Conservation (phyloP, 1,284 basidiomycete genomes). For the Malassezia arunalokei region DNA sequence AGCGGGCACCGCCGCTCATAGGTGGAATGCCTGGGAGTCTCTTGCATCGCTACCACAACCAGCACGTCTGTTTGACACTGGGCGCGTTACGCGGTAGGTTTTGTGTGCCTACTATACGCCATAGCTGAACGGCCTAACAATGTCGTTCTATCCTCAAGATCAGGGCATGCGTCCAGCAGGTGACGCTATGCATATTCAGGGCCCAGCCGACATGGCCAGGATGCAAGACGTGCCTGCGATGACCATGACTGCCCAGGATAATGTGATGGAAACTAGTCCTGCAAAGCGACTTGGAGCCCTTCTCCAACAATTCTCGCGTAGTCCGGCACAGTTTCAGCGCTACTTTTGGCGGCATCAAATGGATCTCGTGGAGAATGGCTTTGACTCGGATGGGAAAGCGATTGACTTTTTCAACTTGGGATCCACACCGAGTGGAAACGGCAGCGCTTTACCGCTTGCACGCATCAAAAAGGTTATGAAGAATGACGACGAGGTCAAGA, state of each 20-base stretch:
- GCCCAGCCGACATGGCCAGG: neutral
- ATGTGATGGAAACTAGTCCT: neutral
- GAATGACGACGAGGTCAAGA: conserved; percentile 44
- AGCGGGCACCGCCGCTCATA: no score
- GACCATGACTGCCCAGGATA: neutral
- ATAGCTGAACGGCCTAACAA: neutral
- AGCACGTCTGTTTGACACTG: no score
- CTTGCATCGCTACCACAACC: no score
- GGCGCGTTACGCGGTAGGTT: no score
- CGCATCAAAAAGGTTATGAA: conserved; percentile 47
- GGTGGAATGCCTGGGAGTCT: no score
- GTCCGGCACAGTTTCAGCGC: conserved; percentile 25
- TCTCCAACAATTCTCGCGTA: conserved; percentile 15
- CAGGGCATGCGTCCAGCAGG: conserved; percentile 2
- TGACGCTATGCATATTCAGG: neutral
- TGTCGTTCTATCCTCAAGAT: conserved; percentile 11
- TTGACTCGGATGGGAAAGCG: conserved; percentile 28
- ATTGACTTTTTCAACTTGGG: conserved; percentile 29
- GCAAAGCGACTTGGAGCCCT: conserved; percentile 7
- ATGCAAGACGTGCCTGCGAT: neutral
- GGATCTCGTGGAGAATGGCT: conserved; percentile 35
- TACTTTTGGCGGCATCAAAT: conserved; percentile 39
- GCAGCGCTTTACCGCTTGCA: conserved; percentile 41
- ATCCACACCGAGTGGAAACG: conserved; percentile 18
- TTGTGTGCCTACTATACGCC: no score